These are phyloP conservation scores for Sanguinoderma infundibulare DNA, from an alignment of 1,284 basidiomycete species.

Conservation along the genomic window DNA sequence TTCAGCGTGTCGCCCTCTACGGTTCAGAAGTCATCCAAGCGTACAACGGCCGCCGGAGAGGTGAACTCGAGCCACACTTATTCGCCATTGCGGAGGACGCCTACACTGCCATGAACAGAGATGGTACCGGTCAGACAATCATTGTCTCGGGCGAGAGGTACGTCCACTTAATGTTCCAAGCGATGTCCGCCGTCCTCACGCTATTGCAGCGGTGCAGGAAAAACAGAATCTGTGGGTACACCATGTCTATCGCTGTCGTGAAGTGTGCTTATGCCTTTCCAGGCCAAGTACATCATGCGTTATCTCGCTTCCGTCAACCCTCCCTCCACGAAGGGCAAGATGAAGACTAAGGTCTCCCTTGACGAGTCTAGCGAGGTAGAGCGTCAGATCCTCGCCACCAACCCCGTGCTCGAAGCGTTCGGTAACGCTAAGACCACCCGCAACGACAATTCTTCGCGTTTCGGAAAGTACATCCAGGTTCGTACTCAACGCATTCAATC, in stretches of 20 bases:
- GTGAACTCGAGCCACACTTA: constrained; percentile 96
- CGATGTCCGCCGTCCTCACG: constrained; percentile 28
- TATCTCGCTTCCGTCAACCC: constrained; percentile 99
- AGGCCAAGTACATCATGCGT: constrained; percentile 99
- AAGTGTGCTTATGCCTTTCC: constrained; percentile 18
- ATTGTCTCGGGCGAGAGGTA: constrained; percentile 99
- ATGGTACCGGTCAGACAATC: constrained; percentile 96
- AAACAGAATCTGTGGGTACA: constrained; percentile 91
- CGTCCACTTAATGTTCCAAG: constrained; percentile 29
- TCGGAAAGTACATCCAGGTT: constrained; percentile 99
- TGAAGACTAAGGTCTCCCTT: constrained; percentile 70
- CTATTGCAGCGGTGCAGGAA: constrained; percentile 87
- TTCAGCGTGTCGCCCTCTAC: constrained; percentile 92
- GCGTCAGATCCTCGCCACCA: constrained; percentile 96
- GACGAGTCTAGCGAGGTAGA: constrained; percentile 94
- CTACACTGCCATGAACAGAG: constrained; percentile 96
- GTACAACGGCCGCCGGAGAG: constrained; percentile 91
- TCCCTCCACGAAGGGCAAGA: constrained; percentile 64
- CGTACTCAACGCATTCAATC: constrained; percentile 26
- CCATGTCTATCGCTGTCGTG: neutral
- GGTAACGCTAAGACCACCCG: constrained; percentile 99
- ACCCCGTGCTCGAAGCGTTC: constrained; percentile 98
- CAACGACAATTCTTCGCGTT: constrained; percentile 98
- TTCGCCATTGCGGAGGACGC: constrained; percentile 99
- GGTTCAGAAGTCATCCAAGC: constrained; percentile 97